Percentiles rank a stretch among this genome's conserved stretches.
phyloP scores from a whole-genome alignment of 73 alveolate genomes.

The Paraurostyla sp. region DNA sequence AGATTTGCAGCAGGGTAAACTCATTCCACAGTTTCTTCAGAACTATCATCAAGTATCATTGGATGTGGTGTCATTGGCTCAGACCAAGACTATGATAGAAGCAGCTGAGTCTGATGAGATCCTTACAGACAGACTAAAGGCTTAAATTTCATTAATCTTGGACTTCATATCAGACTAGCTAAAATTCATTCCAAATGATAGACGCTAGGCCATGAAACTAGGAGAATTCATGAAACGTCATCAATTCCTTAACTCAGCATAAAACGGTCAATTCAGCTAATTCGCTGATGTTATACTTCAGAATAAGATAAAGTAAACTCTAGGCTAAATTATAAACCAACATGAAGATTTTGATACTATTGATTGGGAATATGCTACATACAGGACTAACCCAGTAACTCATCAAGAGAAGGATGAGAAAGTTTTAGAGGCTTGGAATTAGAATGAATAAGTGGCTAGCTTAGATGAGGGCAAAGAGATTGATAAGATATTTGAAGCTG shows the following conservation, averaged over 20 bases:
- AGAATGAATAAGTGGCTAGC: not conserved
- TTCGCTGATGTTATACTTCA: not conserved
- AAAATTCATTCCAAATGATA: not conserved
- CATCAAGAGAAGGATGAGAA: not conserved
- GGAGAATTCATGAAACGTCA: slow-evolving; percentile 47
- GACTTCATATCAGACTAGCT: slow-evolving; percentile 2
- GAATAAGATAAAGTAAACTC: not conserved
- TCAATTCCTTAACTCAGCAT: not conserved
- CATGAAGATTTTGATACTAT: not conserved
- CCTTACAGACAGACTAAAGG: not conserved
- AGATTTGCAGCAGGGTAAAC: not conserved
- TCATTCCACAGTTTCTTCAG: not conserved
- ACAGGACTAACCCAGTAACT: not conserved
- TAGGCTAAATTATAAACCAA: not conserved
- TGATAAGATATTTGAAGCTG: too few species aligned
- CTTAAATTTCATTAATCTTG: not conserved
- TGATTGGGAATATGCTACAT: slow-evolving; percentile 45
- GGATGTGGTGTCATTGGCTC: slow-evolving; percentile 56
- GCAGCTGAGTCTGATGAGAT: not conserved
- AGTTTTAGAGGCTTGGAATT: not conserved
- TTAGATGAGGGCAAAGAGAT: not conserved
- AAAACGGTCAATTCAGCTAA: not conserved
- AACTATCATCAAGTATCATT: slow-evolving; percentile 1
- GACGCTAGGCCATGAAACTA: slow-evolving; percentile 21
- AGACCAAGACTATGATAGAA: not conserved